A percentile compares a stretch with the other conserved stretches of the same genome.
phyloP scores from a whole-genome alignment of 805 yeast species.

The Candida golubevii region DNA sequence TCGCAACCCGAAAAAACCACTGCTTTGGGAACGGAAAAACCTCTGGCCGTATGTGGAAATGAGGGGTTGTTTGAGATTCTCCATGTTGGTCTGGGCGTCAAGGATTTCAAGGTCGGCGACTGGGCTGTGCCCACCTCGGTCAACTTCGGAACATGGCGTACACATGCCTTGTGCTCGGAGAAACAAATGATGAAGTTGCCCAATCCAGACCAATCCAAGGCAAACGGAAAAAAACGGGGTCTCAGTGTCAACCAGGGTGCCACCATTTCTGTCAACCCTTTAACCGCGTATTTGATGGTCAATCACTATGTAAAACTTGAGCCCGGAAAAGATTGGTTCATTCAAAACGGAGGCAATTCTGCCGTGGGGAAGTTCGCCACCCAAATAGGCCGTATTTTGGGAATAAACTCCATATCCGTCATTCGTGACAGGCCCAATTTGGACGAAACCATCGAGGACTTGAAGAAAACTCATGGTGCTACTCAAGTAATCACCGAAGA shows the following conservation, averaged over 20 bases:
- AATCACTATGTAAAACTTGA: constrained; percentile 57
- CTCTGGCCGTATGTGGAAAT: constrained; percentile 19
- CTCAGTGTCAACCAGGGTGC: constrained; percentile 62
- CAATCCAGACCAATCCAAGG: constrained; percentile 44
- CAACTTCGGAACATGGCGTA: constrained; percentile 92
- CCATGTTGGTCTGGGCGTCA: constrained; percentile 17
- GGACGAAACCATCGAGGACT: constrained; percentile 49
- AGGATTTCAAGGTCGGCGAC: constrained; percentile 45
- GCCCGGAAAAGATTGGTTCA: constrained; percentile 77
- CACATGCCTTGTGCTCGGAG: constrained; percentile 55
- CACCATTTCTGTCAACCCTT: constrained; percentile 87
- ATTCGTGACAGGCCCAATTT: constrained; percentile 82
- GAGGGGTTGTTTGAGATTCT: constrained; percentile 19
- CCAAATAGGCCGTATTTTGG: constrained; percentile 77
- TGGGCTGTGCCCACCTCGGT: constrained; percentile 80
- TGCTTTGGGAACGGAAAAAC: constrained; percentile 50
- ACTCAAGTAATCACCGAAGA: constrained; percentile 87
- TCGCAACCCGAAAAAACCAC: constrained; percentile 46
- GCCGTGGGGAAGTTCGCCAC: constrained; percentile 91
- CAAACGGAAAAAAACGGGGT: constrained; percentile 27
- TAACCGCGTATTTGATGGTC: constrained; percentile 87
- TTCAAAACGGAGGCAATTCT: constrained; percentile 95
- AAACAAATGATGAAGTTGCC: constrained; percentile 56
- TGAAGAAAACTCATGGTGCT: constrained; percentile 66
- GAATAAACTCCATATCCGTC: constrained; percentile 79